Percentiles rank a stretch among this genome's conserved stretches.
phyloP scores from a whole-genome alignment of 1,284 basidiomycete species.

The Microbotryum lychnidis-dioicae region DNA sequence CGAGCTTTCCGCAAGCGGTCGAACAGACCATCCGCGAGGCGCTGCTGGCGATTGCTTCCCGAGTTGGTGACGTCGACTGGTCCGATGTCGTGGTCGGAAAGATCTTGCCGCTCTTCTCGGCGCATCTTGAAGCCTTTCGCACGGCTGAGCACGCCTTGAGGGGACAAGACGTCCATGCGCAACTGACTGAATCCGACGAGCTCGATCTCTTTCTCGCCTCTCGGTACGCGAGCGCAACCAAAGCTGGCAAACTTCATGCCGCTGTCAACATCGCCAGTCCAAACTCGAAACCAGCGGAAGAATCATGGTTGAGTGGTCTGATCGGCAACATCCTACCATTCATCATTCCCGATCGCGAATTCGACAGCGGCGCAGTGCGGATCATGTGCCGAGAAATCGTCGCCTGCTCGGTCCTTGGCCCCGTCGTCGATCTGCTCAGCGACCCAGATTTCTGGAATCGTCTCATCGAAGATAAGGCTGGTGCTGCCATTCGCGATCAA shows the following conservation, averaged over 20 bases:
- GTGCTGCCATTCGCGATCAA: slow-evolving; percentile 79
- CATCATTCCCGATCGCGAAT: slow-evolving; percentile 65
- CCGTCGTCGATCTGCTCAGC: slow-evolving; percentile 80
- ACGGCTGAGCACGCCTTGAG: slow-evolving; percentile 68
- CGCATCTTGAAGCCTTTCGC: slow-evolving; percentile 83
- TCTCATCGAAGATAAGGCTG: slow-evolving; percentile 82
- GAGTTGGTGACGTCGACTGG: slow-evolving; percentile 59
- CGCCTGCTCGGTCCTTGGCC: slow-evolving; percentile 70
- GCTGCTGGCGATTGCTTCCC: slow-evolving; percentile 52
- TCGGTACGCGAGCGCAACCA: slow-evolving; percentile 50
- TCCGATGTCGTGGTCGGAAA: slow-evolving; percentile 69
- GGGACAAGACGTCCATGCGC: slow-evolving; percentile 64
- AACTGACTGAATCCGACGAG: slow-evolving; percentile 73
- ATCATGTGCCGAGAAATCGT: slow-evolving; percentile 74
- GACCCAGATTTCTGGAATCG: slow-evolving; percentile 97
- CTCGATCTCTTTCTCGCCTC: slow-evolving; percentile 73
- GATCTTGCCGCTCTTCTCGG: slow-evolving; percentile 75
- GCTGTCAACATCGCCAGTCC: slow-evolving; percentile 75
- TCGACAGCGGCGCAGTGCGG: slow-evolving; percentile 58
- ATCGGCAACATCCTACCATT: slow-evolving; percentile 61
- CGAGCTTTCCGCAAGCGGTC: slow-evolving; percentile 77
- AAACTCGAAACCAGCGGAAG: slow-evolving; percentile 80
- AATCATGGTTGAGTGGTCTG: slow-evolving; percentile 66
- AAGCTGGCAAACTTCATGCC: slow-evolving; percentile 53
- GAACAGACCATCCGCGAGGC: slow-evolving; percentile 64